Percentiles rank a stretch among this genome's conserved stretches.
Evolutionary conservation across 176 grass and related monocot genomes (phyloP).

Genomic region (Oryza punctata): DNA sequence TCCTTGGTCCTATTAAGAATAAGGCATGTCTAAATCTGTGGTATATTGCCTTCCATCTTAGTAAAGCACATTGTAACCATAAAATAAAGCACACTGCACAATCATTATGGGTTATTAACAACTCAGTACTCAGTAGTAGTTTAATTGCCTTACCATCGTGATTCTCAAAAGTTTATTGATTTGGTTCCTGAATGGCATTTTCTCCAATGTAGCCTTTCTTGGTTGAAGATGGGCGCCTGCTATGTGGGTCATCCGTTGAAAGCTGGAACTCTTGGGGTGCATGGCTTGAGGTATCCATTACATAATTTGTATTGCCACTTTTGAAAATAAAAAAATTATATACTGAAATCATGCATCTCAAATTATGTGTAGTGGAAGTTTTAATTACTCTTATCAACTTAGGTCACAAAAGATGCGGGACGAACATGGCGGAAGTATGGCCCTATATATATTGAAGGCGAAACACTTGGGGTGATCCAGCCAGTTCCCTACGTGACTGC

Average conservation of each 20-base stretch:
- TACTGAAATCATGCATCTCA: background rate
- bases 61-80: background rate
- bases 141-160: background rate
- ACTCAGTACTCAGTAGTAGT: background rate
- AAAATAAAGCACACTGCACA: background rate
- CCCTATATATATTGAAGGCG: conserved; percentile 74
- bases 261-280: conserved; percentile 99
- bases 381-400: conserved; percentile 11
- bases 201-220: conserved; percentile 69
- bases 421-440: conserved; percentile 83
- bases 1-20: conserved; percentile 96
- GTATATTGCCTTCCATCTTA: conserved; percentile 21
- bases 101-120: background rate
- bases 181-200: background rate
- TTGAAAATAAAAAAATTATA: background rate
- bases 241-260: conserved; percentile 96
- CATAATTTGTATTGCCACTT: background rate
- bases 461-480: conserved; percentile 91
- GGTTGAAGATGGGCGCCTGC: conserved; percentile 75
- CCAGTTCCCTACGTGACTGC: conserved; percentile 79
- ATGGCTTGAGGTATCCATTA: conserved; percentile 79
- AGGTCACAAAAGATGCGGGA: conserved; percentile 79
- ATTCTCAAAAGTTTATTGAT: background rate
- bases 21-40: conserved; percentile 57
- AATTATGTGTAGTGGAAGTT: background rate